A percentile compares a stretch with the other conserved stretches of the same genome.
These are phyloP conservation scores for Cystobasidium slooffiae DNA, from an alignment of 1,284 basidiomycete genomes.

Conservation along the genomic window DNA sequence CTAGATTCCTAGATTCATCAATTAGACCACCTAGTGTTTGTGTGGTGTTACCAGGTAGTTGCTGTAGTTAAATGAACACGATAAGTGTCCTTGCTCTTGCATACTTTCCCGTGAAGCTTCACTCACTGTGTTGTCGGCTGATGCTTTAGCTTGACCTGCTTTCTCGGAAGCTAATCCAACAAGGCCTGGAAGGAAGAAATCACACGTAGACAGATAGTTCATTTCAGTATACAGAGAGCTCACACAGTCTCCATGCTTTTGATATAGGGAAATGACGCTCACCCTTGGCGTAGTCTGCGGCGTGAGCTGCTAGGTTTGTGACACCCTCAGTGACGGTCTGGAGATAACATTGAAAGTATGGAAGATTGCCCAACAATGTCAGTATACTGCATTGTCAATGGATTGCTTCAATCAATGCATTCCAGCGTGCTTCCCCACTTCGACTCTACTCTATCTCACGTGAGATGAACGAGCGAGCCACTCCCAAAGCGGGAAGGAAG, in stretches of 20 bases:
- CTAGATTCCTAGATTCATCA: conserved; percentile 34
- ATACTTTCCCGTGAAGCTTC: background rate
- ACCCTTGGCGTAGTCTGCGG: conserved; percentile 41
- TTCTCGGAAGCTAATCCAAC: conserved; percentile 34
- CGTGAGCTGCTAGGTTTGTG: conserved; percentile 30
- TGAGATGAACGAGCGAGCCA: too few relatives aligned
- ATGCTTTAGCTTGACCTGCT: conserved; percentile 39
- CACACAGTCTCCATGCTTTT: background rate
- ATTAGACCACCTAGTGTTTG: conserved; percentile 43
- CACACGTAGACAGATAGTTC: background rate
- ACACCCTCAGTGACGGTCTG: conserved; percentile 33
- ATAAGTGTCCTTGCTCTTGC: background rate
- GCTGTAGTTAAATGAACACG: background rate
- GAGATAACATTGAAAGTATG: too few relatives aligned
- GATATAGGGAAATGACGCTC: background rate
- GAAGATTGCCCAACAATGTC: too few relatives aligned
- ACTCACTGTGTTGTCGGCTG: conserved; percentile 40
- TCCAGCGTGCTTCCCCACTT: too few relatives aligned
- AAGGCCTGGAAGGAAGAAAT: conserved; percentile 25
- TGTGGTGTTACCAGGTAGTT: conserved; percentile 42
- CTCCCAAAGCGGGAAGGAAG: too few relatives aligned
- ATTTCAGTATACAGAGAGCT: background rate
- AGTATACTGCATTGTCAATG: too few relatives aligned
- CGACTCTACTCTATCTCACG: too few relatives aligned
- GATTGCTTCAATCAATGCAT: too few relatives aligned